Evolutionary conservation across 1,284 basidiomycete species (phyloP).

Genomic region (Apiotrichum porosum): DNA sequence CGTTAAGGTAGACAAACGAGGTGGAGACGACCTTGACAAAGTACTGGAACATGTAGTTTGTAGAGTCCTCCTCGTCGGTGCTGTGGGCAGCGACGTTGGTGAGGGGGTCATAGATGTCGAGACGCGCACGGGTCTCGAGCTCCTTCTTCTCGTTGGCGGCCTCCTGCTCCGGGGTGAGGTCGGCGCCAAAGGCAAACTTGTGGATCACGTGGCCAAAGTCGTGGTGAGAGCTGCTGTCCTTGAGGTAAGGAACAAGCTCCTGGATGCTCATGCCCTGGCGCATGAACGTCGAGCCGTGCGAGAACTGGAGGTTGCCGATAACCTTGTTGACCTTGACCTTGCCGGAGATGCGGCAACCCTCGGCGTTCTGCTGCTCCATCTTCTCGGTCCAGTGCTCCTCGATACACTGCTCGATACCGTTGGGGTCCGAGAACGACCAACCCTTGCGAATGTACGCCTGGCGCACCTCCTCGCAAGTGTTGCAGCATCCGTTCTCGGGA

Average conservation of each 20-base stretch:
- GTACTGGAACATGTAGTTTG: conserved; percentile 16
- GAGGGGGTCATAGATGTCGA: conserved; percentile 80
- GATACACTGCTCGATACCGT: conserved; percentile 87
- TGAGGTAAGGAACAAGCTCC: conserved; percentile 88
- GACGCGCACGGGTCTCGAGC: conserved; percentile 60
- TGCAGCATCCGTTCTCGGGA: conserved; percentile 82
- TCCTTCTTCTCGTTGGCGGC: conserved; percentile 51
- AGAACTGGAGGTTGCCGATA: conserved; percentile 79
- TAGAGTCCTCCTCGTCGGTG: conserved; percentile 39
- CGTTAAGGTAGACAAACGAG: conserved; percentile 75
- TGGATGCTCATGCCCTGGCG: conserved; percentile 74
- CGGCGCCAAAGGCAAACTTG: conserved; percentile 74
- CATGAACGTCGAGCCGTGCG: conserved; percentile 88
- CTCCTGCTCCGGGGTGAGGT: conserved; percentile 58
- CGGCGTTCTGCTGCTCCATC: conserved; percentile 82
- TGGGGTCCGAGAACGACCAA: conserved; percentile 91
- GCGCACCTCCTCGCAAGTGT: conserved; percentile 92
- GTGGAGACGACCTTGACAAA: conserved; percentile 88
- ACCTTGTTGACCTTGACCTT: conserved; percentile 89
- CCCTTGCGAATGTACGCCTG: conserved; percentile 84
- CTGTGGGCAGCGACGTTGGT: conserved; percentile 50
- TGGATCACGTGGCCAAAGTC: conserved; percentile 92
- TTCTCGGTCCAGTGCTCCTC: conserved; percentile 93
- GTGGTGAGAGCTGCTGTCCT: conserved; percentile 76
- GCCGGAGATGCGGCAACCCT: conserved; percentile 92